Base-by-base conservation (phyloP, 176 grass and related monocot species). In the Musa acuminata region DNA sequence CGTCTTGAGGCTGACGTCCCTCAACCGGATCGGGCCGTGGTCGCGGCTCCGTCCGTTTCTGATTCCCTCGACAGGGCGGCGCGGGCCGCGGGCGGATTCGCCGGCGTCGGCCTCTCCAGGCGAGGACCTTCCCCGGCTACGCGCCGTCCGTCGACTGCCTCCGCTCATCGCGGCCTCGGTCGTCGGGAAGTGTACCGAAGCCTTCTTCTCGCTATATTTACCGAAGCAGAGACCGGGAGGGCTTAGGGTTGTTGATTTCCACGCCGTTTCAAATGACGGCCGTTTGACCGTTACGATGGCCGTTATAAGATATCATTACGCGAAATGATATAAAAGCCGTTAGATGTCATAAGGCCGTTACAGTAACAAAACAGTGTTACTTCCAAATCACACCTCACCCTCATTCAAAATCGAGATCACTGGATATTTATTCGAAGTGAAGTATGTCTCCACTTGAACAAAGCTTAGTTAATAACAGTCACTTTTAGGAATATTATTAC, bases 21-120 rank as follows among this genome's bases (percentile, higher is more conserved):
- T 80, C 68, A 88, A 55, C 8, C 84, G 89, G 79, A 92, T 82
- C 8, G 76, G 86, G 0, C 83, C 89, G 64, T 82, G 81, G 83
- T 92, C 80, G 58, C 69, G 55, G 69, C 78, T 35, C 22, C 78
- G 59, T 8, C n/a, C 43, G 68, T 24, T 63, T 53, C 65, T 55
- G 80, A 70, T 75, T 29, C 80, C 75, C 53, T 74, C 52, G 67
- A 73, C 16, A 35, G 71, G 1, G 64, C 82, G 9, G 64, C 82
- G 9, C 53, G 35, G 49, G 48, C 78, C 29, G 71, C 83, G 11
- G 3, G n/a, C 10, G 16, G 72, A 54, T n/a, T 72, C 77, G 51
- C 82, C 86, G 19, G 72, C 55, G 19, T 72, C 79, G 48, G 64
- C 51, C 3, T 82, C 86, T 1, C 24, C 21, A 11, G 66, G 72